Evolutionary conservation across 768 basidiomycete species (phyloP), one percentile per base, ranked within the genome.

Genomic region (Lentinula sp.): DNA sequence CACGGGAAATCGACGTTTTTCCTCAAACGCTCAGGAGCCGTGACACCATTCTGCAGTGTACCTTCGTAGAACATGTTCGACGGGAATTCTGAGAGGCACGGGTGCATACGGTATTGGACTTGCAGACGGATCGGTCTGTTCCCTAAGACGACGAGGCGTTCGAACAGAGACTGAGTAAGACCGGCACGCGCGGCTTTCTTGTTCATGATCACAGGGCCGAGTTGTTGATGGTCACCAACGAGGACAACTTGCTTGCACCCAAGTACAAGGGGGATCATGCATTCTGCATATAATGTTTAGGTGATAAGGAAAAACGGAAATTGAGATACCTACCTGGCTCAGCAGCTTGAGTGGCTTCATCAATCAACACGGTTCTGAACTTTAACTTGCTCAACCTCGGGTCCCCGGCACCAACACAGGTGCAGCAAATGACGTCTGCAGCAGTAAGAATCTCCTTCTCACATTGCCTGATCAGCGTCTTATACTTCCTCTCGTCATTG

Each of bases 21-120:
- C 76, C 95, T 83, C 64, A 99, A 78, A 43, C 97, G 85, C 72
- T 99, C 97, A 4, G 97, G 97, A 15, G 97, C 97, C 10, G 97
- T 99, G 58, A 99, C 97, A 71, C 97, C 97, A 71, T 99, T 99
- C 75, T 99, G 97, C 31, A 99, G 75, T 0, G 96, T 96, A 23
- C 97, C 97, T 71, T 99, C 97, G 73, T 99, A 99, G 79, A 99
- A 98, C 97, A 99, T 99, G 75, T 99, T 99, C 62, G 94, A 96
- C 2, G 97, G 96, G 79, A 99, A 99, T 75, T 98, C 95, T 48
- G 97, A 98, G 57, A 98, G 80, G 73, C 96, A 98, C 7, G 97
- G 97, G 71, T 99, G 97, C 97, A 99, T 99, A 73, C 97, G 95
- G 70, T 99, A 99, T 74, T 99, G 97, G 32, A 99, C 97, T 75